Conservation (phyloP, 1,139 yeast species). For the Kazachstania sp. region DNA sequence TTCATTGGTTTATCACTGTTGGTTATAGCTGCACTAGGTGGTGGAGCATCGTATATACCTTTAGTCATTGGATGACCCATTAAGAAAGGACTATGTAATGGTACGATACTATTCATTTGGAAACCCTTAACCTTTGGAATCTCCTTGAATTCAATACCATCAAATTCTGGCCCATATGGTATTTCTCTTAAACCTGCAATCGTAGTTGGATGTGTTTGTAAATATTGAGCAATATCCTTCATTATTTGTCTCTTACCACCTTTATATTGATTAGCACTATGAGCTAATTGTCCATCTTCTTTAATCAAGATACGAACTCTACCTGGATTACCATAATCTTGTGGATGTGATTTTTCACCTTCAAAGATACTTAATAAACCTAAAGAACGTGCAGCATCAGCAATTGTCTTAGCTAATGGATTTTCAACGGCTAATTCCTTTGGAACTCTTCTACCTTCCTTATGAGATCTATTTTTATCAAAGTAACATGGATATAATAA, state of each 20-base stretch:
- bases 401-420: constrained; percentile 76
- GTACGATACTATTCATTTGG: constrained; percentile 77
- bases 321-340: constrained; percentile 96
- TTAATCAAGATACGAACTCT: constrained; percentile 70
- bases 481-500: constrained; percentile 86
- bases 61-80: constrained; percentile 83
- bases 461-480: constrained; percentile 65
- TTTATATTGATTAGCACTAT: constrained; percentile 28
- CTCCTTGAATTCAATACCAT: constrained; percentile 47
- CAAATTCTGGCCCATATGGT: constrained; percentile 42
- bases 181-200: constrained; percentile 51
- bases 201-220: constrained; percentile 65
- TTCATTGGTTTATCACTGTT: constrained; percentile 30
- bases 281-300: constrained; percentile 36
- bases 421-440: constrained; percentile 61
- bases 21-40: constrained; percentile 32
- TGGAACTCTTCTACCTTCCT: constrained; percentile 78
- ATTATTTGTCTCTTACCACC: constrained; percentile 62
- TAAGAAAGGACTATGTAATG: constrained; percentile 69
- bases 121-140: constrained; percentile 78
- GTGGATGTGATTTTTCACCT: constrained; percentile 86
- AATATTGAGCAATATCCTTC: constrained; percentile 50
- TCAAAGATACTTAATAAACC: constrained; percentile 44
- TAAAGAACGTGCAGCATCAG: constrained; percentile 46
- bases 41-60: constrained; percentile 49